Conservation (phyloP, 1,284 basidiomycete species). For the Naganishia albida region DNA sequence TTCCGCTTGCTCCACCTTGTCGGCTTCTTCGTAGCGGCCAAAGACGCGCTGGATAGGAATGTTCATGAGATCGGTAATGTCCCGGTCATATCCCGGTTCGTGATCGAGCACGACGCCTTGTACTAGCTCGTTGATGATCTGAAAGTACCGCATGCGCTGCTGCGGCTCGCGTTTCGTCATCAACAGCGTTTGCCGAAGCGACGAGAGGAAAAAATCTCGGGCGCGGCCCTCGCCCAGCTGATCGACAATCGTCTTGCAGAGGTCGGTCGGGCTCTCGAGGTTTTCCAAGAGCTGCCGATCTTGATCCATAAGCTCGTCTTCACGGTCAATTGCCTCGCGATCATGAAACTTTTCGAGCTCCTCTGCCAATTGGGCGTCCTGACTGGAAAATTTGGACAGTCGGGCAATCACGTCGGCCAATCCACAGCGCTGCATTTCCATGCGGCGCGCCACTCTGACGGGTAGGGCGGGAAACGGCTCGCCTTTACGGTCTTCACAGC, state of each 20-base stretch:
- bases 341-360: slow-evolving; percentile 70
- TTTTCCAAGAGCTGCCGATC: slow-evolving; percentile 75
- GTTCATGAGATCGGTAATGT: slow-evolving; percentile 82
- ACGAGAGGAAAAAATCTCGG: slow-evolving; percentile 82
- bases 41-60: slow-evolving; percentile 87
- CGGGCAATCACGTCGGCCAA: slow-evolving; percentile 72
- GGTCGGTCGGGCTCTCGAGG: slow-evolving; percentile 78
- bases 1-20: slow-evolving; percentile 75
- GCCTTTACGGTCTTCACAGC: slow-evolving; percentile 71
- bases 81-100: slow-evolving; percentile 67
- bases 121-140: slow-evolving; percentile 89
- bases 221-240: slow-evolving; percentile 76
- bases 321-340: slow-evolving; percentile 75
- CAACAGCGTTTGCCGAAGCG: slow-evolving; percentile 88
- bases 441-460: slow-evolving; percentile 73
- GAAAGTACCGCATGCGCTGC: slow-evolving; percentile 81
- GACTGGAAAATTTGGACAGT: slow-evolving; percentile 66
- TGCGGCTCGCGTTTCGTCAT: slow-evolving; percentile 75
- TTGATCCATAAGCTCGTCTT: slow-evolving; percentile 71
- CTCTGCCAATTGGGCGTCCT: slow-evolving; percentile 59
- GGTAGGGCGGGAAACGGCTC: slow-evolving; percentile 74
- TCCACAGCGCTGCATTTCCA: slow-evolving; percentile 54
- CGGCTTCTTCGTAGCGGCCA: slow-evolving; percentile 87
- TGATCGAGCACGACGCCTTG: slow-evolving; percentile 88
- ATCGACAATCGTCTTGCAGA: slow-evolving; percentile 77